Base-by-base conservation (phyloP, 768 basidiomycete species). In the Serendipita sp. region DNA sequence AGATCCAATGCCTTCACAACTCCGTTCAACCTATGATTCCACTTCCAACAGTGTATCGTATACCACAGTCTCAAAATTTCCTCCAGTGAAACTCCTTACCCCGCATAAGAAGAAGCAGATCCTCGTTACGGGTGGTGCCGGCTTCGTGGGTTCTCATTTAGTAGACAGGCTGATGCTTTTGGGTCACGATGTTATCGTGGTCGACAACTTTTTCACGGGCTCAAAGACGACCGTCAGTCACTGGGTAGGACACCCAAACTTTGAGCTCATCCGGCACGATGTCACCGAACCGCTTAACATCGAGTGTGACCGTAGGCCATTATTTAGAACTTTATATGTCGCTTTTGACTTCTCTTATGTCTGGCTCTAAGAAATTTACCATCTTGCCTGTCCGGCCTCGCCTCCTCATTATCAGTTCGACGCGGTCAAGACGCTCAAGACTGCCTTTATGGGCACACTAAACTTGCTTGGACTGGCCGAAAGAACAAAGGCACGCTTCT, bases 401-500 rank as follows among this genome's bases (percentile, higher is more conserved):
- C 93, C 93, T 53, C 92, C 91, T 64, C 93, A 96, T 73, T 98
- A 99, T 74, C 96, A 99, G 73, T 93, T 88, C 75, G 95, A 99
- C 76, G 86, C 93, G 8, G 87, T 99, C 67, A 98, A 99, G 76
- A 99, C 96, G 29, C 83, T 98, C 76, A 98, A 97, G 75, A 98
- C 96, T 0, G 95, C 92, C 10, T 99, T 99, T 77, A 84, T 95
- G 81, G 96, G 96, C 50, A 97, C 96, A 3, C 77, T 97, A 66
- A 98, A 99, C 78, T 96, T 98, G 94, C 88, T 99, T 44, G 96
- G 91, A 60, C 83, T 99, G 27, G 96, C 96, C 4, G 97, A 97
- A 75, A 90, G 94, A 66, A 91, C 87, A 58, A 98, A 97, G 74
- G 96, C 96, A 10, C 85, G 95, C 63, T 99, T 99, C 82, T 77